Evolutionary conservation across 352 stramenopile species (phyloP).

Genomic region (Globisporangium alternatum): DNA sequence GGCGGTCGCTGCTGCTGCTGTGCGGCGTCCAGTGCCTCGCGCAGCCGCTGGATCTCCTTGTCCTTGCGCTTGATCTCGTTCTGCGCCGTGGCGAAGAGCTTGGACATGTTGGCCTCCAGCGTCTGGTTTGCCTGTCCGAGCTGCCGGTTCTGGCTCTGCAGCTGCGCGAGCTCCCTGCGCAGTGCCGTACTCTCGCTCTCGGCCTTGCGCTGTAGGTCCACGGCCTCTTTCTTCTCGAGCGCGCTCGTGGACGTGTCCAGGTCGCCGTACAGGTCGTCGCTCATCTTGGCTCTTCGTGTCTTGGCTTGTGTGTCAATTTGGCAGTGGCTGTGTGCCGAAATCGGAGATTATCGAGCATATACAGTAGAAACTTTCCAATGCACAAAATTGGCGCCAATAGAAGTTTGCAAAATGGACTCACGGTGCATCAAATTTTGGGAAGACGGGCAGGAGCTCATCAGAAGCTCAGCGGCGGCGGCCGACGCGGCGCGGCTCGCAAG

Average conservation of each 20-base stretch:
- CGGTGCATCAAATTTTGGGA: constrained; percentile 79
- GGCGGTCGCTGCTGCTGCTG: neutral
- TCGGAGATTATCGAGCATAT: neutral
- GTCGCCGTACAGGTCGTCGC: constrained; percentile 76
- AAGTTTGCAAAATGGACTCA: constrained; percentile 48
- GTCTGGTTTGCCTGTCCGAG: constrained; percentile 55
- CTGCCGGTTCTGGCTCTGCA: constrained; percentile 61
- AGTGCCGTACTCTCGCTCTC: constrained; percentile 56
- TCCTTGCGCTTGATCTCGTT: constrained; percentile 77
- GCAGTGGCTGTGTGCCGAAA: neutral
- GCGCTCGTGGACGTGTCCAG: constrained; percentile 76
- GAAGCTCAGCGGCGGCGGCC: constrained; percentile 5
- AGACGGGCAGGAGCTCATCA: constrained; percentile 59
- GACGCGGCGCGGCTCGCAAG: constrained; percentile 26
- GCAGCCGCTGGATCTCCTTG: constrained; percentile 68
- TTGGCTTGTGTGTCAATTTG: neutral
- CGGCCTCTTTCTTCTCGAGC: constrained; percentile 58
- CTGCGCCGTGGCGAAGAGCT: constrained; percentile 71
- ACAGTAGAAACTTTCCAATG: neutral
- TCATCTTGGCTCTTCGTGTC: constrained; percentile 8
- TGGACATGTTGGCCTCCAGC: constrained; percentile 73
- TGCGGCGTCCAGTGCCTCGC: constrained; percentile 34
- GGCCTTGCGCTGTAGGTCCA: constrained; percentile 48
- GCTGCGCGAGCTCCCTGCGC: constrained; percentile 45
- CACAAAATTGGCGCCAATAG: neutral